Base-by-base conservation (phyloP, 139 green algal genomes). In the Zygnema circumcarinatum region DNA sequence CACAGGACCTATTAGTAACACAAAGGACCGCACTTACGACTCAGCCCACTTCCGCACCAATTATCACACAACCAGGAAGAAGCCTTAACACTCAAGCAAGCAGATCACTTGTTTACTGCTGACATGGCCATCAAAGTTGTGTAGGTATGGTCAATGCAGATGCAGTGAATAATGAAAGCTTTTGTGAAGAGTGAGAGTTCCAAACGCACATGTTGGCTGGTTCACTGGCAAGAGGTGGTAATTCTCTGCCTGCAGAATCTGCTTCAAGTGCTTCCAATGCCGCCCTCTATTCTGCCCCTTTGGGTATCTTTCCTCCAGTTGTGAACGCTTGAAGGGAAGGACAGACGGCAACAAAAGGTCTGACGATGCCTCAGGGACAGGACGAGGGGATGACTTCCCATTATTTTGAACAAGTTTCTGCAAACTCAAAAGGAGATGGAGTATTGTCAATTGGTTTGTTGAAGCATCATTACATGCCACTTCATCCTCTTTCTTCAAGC, bases 261-360 rank as follows among this genome's bases (percentile, higher is more conserved):
- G 86, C 75, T 92, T 90, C 78, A 94, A 69, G 29, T 91, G 86
- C 79, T 90, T 90, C 86, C 86, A 90, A 72, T 88, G 86, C 31
- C 69, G 79, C 36, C 79, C 38, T 22, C 79, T 33, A 38, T 32
- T 32, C 38, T 39, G 68, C 21, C 86, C 86, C 20, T 88, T 88
- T 56, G 85, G 79, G 29, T 90, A 90, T 36, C 82, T 33, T 25
- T 88, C 85, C 79, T 69, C 78, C 42, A 56, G 16, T 67, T 90
- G 85, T 36, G 33, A 36, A 7, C 38, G 35, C 42, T 90, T 90
- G 76, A 90, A 90, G 1, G 85, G 79, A 36, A 90, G 85, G 22
- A 47, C 16, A 62, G 85, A 36, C 3, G 80, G 85, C 25, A 90
- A 52, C 16, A 89, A 7, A 11, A 89, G 76, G 29, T 89, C 84